Percentiles rank a stretch among this genome's conserved stretches.
Evolutionary conservation across 2,329 filamentous ascomycete genomes (phyloP).

Genomic region (Colletotrichum liriopes): DNA sequence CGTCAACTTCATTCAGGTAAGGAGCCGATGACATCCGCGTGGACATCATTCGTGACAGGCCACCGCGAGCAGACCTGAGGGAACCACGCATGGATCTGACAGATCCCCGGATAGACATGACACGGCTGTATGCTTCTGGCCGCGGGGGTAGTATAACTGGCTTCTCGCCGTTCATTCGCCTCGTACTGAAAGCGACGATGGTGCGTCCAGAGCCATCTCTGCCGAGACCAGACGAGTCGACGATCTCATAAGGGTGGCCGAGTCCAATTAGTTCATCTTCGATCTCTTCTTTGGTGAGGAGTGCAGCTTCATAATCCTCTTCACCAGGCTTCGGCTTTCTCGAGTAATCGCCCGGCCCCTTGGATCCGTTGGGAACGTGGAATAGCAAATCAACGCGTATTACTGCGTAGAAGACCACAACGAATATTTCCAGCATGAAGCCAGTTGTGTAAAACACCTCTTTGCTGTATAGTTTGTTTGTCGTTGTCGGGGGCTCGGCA

Average conservation of each 20-base stretch:
- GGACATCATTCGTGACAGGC: slow-evolving; percentile 29
- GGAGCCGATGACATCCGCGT: slow-evolving; percentile 10
- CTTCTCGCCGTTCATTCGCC: slow-evolving; percentile 27
- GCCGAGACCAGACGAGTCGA: slow-evolving; percentile 35
- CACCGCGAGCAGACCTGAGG: slow-evolving; percentile 23
- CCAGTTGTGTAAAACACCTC: slow-evolving; percentile 54
- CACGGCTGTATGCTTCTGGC: slow-evolving; percentile 30
- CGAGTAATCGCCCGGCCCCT: slow-evolving; percentile 48
- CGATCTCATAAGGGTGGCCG: slow-evolving; percentile 36
- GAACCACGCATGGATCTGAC: slow-evolving; percentile 35
- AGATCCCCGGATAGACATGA: slow-evolving; percentile 29
- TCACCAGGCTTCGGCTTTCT: slow-evolving; percentile 65
- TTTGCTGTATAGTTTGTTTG: slow-evolving; percentile 51
- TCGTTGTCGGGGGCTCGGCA: slow-evolving; percentile 42
- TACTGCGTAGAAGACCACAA: slow-evolving; percentile 48
- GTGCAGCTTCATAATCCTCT: slow-evolving; percentile 34
- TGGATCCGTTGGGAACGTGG: slow-evolving; percentile 51
- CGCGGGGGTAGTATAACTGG: slow-evolving; percentile 25
- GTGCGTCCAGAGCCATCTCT: slow-evolving; percentile 34
- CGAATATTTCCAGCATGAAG: slow-evolving; percentile 52
- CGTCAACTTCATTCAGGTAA: slow-evolving; percentile 20
- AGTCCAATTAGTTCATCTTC: slow-evolving; percentile 30
- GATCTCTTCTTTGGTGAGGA: slow-evolving; percentile 37
- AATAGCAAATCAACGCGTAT: slow-evolving; percentile 50
- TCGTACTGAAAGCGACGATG: slow-evolving; percentile 37